These are phyloP conservation scores for Pythium aristosporum DNA, from an alignment of 352 stramenopile genomes.

Conservation along the genomic window DNA sequence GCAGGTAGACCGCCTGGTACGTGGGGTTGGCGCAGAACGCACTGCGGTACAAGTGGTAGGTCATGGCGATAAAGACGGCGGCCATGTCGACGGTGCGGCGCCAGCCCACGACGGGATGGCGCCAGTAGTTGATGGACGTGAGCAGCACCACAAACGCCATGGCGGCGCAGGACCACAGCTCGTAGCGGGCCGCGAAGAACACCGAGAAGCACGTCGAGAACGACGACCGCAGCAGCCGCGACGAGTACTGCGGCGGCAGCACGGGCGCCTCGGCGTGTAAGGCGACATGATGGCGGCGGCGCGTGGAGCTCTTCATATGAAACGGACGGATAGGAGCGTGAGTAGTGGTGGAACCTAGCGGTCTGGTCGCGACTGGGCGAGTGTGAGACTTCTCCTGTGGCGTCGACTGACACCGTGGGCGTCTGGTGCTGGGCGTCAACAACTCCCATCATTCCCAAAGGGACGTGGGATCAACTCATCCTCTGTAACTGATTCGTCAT, in stretches of 20 bases:
- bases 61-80: conserved; percentile 51
- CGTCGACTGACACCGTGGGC: too few species aligned
- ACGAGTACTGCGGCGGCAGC: conserved; percentile 65
- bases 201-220: conserved; percentile 74
- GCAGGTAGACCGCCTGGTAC: conserved; percentile 60
- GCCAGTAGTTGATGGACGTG: conserved; percentile 88
- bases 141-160: conserved; percentile 69
- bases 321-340: too few species aligned
- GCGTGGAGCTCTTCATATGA: background rate
- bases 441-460: too few species aligned
- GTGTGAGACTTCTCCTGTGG: background rate
- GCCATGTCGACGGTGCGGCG: conserved; percentile 70
- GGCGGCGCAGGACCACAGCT: conserved; percentile 65
- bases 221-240: conserved; percentile 68
- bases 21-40: conserved; percentile 46
- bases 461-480: too few species aligned
- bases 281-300: background rate
- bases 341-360: background rate
- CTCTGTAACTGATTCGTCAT: too few species aligned
- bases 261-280: conserved; percentile 31
- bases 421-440: too few species aligned
- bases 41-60: conserved; percentile 70
- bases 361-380: background rate
- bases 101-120: conserved; percentile 69
- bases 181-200: conserved; percentile 38